Conservation (phyloP, 164 flowering plant genomes). For the Brasenia schreberi region DNA sequence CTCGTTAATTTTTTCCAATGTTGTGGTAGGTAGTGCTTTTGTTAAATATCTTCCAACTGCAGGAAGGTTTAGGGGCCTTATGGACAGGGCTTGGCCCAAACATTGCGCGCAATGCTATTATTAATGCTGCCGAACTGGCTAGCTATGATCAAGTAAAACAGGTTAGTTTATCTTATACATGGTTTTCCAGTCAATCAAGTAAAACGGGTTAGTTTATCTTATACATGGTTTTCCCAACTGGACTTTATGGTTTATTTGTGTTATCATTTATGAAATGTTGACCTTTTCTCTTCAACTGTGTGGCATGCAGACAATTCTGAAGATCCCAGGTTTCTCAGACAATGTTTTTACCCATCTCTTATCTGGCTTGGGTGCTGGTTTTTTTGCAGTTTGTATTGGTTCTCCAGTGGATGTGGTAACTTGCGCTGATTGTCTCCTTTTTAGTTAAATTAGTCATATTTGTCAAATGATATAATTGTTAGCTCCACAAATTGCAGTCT, state of each 20-base stretch:
- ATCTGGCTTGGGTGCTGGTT: slow-evolving; percentile 95
- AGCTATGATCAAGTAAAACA: slow-evolving; percentile 95
- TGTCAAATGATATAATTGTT: too few relatives aligned
- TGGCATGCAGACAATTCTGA: slow-evolving; percentile 62
- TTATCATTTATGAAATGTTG: not conserved
- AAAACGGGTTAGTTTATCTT: slow-evolving; percentile 44
- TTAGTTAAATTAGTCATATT: not conserved
- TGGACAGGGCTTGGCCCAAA: slow-evolving; percentile 99
- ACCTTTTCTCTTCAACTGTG: slow-evolving; percentile 9
- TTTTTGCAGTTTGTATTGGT: slow-evolving; percentile 94
- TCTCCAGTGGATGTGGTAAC: slow-evolving; percentile 97
- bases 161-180: too few relatives aligned
- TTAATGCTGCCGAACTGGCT: slow-evolving; percentile 96
- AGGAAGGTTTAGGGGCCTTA: slow-evolving; percentile 86
- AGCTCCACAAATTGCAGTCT: too few relatives aligned
- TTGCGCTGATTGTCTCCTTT: not conserved
- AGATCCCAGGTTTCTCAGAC: slow-evolving; percentile 91
- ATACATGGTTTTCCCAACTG: not conserved
- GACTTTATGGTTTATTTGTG: not conserved
- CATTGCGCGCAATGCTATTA: slow-evolving; percentile 78
- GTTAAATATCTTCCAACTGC: slow-evolving; percentile 8
- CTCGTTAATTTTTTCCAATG: not conserved
- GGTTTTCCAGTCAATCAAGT: slow-evolving; percentile 41
- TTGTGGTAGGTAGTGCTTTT: slow-evolving; percentile 1
- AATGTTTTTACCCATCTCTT: slow-evolving; percentile 74